Conservation (phyloP, 2,329 filamentous ascomycete species). For the Lojkania enalia region DNA sequence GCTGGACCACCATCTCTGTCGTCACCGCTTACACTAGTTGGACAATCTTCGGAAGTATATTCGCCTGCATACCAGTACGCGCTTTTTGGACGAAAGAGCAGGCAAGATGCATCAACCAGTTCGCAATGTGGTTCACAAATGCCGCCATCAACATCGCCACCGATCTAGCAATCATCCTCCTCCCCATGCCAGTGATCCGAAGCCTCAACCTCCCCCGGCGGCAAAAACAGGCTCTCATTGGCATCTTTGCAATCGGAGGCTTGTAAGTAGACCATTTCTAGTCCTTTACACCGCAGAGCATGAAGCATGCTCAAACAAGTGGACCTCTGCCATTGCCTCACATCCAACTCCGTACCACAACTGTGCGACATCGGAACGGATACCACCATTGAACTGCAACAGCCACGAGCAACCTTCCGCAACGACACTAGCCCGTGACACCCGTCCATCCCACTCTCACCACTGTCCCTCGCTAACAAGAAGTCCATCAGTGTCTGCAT, state of each 20-base stretch:
- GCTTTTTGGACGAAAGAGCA: slow-evolving; percentile 37
- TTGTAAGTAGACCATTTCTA: slow-evolving; percentile 47
- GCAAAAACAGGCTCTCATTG: slow-evolving; percentile 43
- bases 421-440: no score
- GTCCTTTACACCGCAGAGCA: not conserved
- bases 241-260: slow-evolving; percentile 45
- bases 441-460: not conserved
- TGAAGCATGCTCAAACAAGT: not conserved
- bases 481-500: slow-evolving; percentile 33
- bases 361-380: slow-evolving; percentile 1
- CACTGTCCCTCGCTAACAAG: not conserved
- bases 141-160: slow-evolving; percentile 38
- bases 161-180: slow-evolving; percentile 39
- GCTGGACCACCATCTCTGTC: slow-evolving; percentile 29
- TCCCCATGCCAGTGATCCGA: slow-evolving; percentile 41
- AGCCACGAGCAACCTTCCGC: not conserved
- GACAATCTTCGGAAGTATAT: slow-evolving; percentile 38
- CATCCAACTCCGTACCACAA: not conserved
- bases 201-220: slow-evolving; percentile 38
- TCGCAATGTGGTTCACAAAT: slow-evolving; percentile 36
- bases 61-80: slow-evolving; percentile 36
- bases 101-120: slow-evolving; percentile 37
- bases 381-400: not conserved
- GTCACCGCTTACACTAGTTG: slow-evolving; percentile 33
- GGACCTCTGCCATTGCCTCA: not conserved